These are phyloP conservation scores for Fusarium tuaranense DNA, from an alignment of 2,329 filamentous ascomycete species.

Conservation along the genomic window DNA sequence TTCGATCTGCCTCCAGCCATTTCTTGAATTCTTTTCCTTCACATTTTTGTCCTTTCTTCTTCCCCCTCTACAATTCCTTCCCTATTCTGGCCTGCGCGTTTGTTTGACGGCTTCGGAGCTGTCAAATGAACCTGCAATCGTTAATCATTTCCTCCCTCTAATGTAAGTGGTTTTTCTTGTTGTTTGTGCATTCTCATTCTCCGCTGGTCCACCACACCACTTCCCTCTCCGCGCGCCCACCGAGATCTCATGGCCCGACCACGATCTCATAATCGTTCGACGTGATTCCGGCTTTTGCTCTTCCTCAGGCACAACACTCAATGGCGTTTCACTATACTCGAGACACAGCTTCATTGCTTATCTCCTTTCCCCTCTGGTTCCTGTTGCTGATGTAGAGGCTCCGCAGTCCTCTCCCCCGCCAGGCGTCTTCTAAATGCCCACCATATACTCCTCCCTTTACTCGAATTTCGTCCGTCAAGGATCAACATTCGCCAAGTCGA, in stretches of 20 bases:
- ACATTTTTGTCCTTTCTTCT: constrained; percentile 25
- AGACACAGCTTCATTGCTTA: constrained; percentile 9
- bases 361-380: background rate
- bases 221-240: constrained; percentile 31
- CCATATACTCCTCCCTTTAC: constrained; percentile 76
- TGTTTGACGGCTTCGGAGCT: constrained; percentile 86
- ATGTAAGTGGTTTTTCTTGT: constrained; percentile 62
- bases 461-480: constrained; percentile 94
- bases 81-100: constrained; percentile 75
- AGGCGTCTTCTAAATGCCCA: constrained; percentile 90
- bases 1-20: constrained; percentile 31
- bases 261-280: constrained; percentile 46
- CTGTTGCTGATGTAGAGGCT: constrained; percentile 41
- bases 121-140: constrained; percentile 99
- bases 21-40: constrained; percentile 39
- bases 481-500: constrained; percentile 85
- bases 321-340: constrained; percentile 7
- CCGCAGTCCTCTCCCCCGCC: constrained; percentile 65
- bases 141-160: constrained; percentile 67
- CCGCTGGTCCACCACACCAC: constrained; percentile 39
- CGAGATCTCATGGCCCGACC: constrained; percentile 43
- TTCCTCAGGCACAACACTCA: constrained; percentile 38
- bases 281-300: constrained; percentile 27
- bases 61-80: constrained; percentile 36
- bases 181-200: constrained; percentile 6